A percentile compares a stretch with the other conserved stretches of the same genome.
Conservation (phyloP, 768 basidiomycete species). For the Suillus ampliporus region DNA sequence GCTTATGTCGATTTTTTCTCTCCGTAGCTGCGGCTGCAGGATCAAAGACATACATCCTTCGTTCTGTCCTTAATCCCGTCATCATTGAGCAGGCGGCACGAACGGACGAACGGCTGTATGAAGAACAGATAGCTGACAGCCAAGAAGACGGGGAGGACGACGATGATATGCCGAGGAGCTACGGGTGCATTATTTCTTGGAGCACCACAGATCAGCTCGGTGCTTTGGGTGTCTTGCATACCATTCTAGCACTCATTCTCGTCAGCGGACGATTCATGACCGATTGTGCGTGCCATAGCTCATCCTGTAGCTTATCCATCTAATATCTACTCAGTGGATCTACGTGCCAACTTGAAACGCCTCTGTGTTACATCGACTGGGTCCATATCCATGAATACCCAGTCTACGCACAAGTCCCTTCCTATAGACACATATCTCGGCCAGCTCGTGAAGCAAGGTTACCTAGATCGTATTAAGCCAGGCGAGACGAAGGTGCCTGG, state of each 20-base stretch:
- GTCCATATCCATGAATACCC: slow-evolving; percentile 55
- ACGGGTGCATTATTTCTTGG: slow-evolving; percentile 80
- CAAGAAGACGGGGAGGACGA: slow-evolving; percentile 53
- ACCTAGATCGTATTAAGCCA: slow-evolving; percentile 70
- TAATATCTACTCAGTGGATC: slow-evolving; percentile 59
- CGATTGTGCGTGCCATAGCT: slow-evolving; percentile 59
- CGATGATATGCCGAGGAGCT: slow-evolving; percentile 54
- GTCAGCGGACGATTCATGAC: slow-evolving; percentile 74
- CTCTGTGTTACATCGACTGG: slow-evolving; percentile 62
- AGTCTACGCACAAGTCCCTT: slow-evolving; percentile 54
- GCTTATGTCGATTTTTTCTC: slow-evolving; percentile 1
- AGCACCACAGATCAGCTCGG: slow-evolving; percentile 70
- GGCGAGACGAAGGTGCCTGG: slow-evolving; percentile 53
- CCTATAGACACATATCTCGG: slow-evolving; percentile 71
- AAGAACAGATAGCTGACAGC: slow-evolving; percentile 57
- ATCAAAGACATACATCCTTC: slow-evolving; percentile 83
- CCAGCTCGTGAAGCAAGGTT: slow-evolving; percentile 69
- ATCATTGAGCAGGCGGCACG: slow-evolving; percentile 67
- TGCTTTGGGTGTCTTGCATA: slow-evolving; percentile 74
- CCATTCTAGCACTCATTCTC: slow-evolving; percentile 85
- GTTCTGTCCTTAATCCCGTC: slow-evolving; percentile 67
- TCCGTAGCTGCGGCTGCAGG: slow-evolving; percentile 56
- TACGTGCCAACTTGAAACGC: slow-evolving; percentile 71
- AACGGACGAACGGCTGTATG: slow-evolving; percentile 47
- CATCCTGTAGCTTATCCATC: neutral